phyloP scores from a whole-genome alignment of 2,329 filamentous ascomycete species.

The Leptosphaerulina australis region DNA sequence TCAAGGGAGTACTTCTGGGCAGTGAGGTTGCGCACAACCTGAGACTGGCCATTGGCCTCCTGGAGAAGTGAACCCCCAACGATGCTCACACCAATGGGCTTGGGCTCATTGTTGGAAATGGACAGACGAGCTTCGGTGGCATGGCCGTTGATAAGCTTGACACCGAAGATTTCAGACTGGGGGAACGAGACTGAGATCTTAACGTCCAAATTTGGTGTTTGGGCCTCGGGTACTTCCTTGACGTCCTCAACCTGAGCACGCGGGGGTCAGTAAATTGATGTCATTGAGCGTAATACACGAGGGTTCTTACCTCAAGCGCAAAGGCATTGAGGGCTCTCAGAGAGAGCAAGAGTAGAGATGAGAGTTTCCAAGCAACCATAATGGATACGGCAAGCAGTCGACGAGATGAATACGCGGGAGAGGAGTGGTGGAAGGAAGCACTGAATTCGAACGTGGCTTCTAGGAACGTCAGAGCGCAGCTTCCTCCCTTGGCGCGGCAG shows the following conservation, averaged over 20 bases:
- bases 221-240: slow-evolving; percentile 58
- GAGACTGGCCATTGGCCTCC: slow-evolving; percentile 59
- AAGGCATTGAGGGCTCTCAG: slow-evolving; percentile 69
- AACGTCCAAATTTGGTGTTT: slow-evolving; percentile 64
- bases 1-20: slow-evolving; percentile 73
- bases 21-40: slow-evolving; percentile 84
- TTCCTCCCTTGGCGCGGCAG: slow-evolving; percentile 24
- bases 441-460: slow-evolving; percentile 44
- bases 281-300: slow-evolving; percentile 38
- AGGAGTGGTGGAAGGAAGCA: slow-evolving; percentile 14
- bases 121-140: slow-evolving; percentile 82
- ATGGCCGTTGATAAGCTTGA: slow-evolving; percentile 93
- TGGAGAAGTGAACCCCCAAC: slow-evolving; percentile 76
- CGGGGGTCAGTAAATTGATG: slow-evolving; percentile 39
- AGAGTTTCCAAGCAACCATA: slow-evolving; percentile 78
- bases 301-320: slow-evolving; percentile 63
- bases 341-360: slow-evolving; percentile 73
- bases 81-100: slow-evolving; percentile 75
- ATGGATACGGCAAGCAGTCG: slow-evolving; percentile 31
- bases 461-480: slow-evolving; percentile 19
- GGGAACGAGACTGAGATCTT: slow-evolving; percentile 65
- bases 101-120: slow-evolving; percentile 81
- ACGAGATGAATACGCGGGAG: slow-evolving; percentile 17
- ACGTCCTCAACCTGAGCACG: slow-evolving; percentile 42
- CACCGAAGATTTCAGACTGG: slow-evolving; percentile 80